Evolutionary conservation across 257 asterid species (phyloP), one percentile per base, ranked within the genome.

Genomic region (Phtheirospermum japonicum): DNA sequence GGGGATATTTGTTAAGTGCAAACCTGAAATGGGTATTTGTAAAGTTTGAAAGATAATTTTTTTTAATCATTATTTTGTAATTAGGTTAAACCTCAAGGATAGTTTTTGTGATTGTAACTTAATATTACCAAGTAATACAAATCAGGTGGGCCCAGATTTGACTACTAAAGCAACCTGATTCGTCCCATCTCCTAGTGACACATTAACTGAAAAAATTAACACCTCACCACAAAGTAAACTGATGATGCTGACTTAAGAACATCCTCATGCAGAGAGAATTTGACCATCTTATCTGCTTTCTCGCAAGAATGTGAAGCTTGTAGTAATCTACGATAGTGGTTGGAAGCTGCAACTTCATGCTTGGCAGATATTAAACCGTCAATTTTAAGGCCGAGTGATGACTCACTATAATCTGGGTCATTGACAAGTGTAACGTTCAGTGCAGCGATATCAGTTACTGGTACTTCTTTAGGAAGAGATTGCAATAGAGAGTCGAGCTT

Each of bases 381-480:
- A 40, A 93, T 76, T 64, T 78, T 79, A 71, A 89, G 76, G 69
- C 73, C 82, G 59, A 93, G 75, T 0, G 90, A 80, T 43, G 92
- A 78, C 60, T 78, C 80, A 61, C 66, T 71, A 71, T 83, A 64
- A 67, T 69, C 71, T 7, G 92, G 96, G 46, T 85, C 86, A 46
- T 80, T 86, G 32, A 93, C 71, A 69, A 93, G 69, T 16, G 97
- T 87, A 36, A 78, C 76, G 64, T 93, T 87, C 70, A 93, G 39
- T 42, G 76, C 62, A 76, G 87, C 90, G n/a, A 82, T 13, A 66
- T 77, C 65, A 58, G 82, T 73, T 59, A 93, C 65, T 2, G 88
- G 62, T 34, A 85, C 80, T 82, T 85, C 90, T 80, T 82, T 87
- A 9, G 99, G 97, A 73, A 87, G 73, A 61, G 95, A 83, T 76